Conservation (phyloP, 2,329 filamentous ascomycete species). For the Celoporthe dispersa region DNA sequence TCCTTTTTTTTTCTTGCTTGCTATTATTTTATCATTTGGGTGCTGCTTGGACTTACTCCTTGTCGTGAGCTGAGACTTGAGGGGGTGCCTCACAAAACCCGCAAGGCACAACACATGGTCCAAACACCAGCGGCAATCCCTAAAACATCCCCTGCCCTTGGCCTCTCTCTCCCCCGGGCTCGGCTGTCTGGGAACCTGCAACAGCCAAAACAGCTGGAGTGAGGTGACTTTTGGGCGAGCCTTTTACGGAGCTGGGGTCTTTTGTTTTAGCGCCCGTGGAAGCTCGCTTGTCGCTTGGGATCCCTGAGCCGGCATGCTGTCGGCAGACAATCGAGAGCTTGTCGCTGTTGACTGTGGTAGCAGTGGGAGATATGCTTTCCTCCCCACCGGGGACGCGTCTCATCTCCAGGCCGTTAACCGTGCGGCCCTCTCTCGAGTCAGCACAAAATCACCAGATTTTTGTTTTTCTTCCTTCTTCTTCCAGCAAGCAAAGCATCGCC, state of each 20-base stretch:
- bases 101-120: not conserved
- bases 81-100: constrained; percentile 2
- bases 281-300: constrained; percentile 2
- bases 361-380: constrained; percentile 2
- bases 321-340: not conserved
- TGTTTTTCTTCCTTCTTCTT: no score
- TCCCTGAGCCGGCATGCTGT: constrained; percentile 4
- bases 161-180: not conserved
- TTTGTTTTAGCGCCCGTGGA: constrained; percentile 5
- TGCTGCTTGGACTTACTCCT: not conserved
- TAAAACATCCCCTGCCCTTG: constrained; percentile 11
- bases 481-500: not conserved
- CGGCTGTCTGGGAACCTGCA: not conserved
- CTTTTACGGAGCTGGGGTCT: not conserved
- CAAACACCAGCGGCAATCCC: not conserved
- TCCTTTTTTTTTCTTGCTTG: no score
- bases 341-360: no score
- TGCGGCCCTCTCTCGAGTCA: not conserved
- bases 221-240: not conserved
- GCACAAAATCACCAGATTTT: not conserved
- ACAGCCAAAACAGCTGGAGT: not conserved
- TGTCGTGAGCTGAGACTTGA: constrained; percentile 25
- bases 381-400: not conserved
- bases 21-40: not conserved
- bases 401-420: not conserved